Conservation (phyloP, 345 rosid genomes). For the Isatis tinctoria region DNA sequence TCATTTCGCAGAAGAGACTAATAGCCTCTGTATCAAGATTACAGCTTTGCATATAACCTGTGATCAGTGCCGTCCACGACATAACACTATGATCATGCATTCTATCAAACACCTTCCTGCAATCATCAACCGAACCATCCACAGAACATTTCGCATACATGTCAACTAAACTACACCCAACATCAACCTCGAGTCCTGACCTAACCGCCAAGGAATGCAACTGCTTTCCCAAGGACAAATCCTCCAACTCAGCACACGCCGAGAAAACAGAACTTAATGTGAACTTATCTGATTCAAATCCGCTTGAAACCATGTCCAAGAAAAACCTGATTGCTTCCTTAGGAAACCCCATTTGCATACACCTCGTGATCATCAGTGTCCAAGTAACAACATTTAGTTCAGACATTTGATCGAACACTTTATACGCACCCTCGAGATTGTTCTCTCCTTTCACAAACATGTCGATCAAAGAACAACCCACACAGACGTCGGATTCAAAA, state of each 20-base stretch:
- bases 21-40: conserved; percentile 42
- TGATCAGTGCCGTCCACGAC: conserved; percentile 75
- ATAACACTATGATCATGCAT: conserved; percentile 58
- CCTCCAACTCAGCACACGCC: conserved; percentile 49
- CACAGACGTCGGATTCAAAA: conserved; percentile 48
- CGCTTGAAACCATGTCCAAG: conserved; percentile 47
- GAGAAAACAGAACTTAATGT: conserved; percentile 53
- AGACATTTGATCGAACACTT: conserved; percentile 59
- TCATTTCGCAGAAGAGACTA: conserved; percentile 51
- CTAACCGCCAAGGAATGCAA: conserved; percentile 59
- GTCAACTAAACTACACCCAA: conserved; percentile 69
- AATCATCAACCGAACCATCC: conserved; percentile 47
- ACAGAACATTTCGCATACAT: conserved; percentile 63
- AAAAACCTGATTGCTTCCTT: conserved; percentile 48
- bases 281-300: conserved; percentile 49
- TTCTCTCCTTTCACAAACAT: conserved; percentile 53
- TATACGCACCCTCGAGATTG: conserved; percentile 45
- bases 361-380: conserved; percentile 66
- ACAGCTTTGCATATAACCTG: conserved; percentile 43
- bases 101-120: conserved; percentile 59
- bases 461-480: conserved; percentile 64
- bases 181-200: conserved; percentile 45
- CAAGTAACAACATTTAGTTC: conserved; percentile 56
- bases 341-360: conserved; percentile 44
- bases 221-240: conserved; percentile 42